phyloP scores from a whole-genome alignment of 345 rosid genomes.

The Stellera chamaejasme region DNA sequence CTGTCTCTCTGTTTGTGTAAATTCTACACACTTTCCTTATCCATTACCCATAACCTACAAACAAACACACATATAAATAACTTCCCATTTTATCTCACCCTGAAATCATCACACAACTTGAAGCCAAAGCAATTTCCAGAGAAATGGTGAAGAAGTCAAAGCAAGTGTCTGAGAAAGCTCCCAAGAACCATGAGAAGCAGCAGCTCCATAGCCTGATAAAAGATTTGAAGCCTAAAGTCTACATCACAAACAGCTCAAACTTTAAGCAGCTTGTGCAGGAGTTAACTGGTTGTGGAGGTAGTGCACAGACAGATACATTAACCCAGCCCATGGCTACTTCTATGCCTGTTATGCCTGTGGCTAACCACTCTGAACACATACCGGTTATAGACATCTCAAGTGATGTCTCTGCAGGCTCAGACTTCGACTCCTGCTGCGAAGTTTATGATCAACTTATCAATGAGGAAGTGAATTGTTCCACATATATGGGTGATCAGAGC shows the following conservation, averaged over 20 bases:
- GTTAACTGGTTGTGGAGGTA: slow-evolving; percentile 24
- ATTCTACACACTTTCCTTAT: too few relatives aligned
- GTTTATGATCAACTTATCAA: neutral
- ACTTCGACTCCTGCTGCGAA: slow-evolving; percentile 5
- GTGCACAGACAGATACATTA: neutral
- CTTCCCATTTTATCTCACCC: neutral
- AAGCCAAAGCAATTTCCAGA: too few relatives aligned
- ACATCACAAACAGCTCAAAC: slow-evolving; percentile 35
- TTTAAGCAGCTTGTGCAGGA: slow-evolving; percentile 46
- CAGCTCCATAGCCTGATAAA: slow-evolving; percentile 14
- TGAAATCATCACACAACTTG: neutral
- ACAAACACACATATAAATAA: neutral
- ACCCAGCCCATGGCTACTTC: neutral
- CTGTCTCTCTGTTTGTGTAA: neutral
- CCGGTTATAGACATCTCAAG: neutral
- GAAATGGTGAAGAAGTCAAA: neutral
- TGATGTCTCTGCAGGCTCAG: neutral
- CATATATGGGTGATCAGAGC: neutral
- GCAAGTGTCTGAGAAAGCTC: neutral
- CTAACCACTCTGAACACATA: neutral
- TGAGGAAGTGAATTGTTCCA: neutral
- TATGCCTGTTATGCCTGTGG: neutral
- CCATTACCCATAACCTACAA: neutral
- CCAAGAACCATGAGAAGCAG: slow-evolving; percentile 2
- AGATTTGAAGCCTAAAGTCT: slow-evolving; percentile 36